Percentiles rank a stretch among this genome's conserved stretches.
These are phyloP conservation scores for Melampsora americana DNA, from an alignment of 1,284 basidiomycete genomes.

Conservation along the genomic window DNA sequence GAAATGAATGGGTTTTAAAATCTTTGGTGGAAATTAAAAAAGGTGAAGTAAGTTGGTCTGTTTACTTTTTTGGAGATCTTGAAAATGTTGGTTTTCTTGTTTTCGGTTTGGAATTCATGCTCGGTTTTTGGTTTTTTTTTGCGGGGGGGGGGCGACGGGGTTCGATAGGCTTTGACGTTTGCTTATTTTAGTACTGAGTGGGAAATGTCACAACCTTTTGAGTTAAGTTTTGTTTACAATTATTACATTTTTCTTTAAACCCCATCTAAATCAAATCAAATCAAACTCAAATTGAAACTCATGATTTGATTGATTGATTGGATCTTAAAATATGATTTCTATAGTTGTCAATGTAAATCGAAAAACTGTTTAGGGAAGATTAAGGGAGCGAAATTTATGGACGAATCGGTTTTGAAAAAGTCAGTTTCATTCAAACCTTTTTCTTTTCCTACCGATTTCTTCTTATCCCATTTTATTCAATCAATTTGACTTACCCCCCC, in stretches of 20 bases:
- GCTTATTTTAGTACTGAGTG: constrained; percentile 71
- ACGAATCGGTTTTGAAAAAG: neutral
- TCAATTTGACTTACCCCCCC: too few relatives aligned
- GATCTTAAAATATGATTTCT: too few relatives aligned
- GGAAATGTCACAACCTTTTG: constrained; percentile 67
- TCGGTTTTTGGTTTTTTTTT: too few relatives aligned
- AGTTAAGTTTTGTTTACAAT: constrained; percentile 56
- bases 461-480: too few relatives aligned
- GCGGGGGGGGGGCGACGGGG: too few relatives aligned
- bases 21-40: constrained; percentile 53
- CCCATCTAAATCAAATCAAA: too few relatives aligned
- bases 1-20: constrained; percentile 58
- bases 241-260: too few relatives aligned
- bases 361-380: constrained; percentile 22
- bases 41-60: constrained; percentile 55
- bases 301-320: too few relatives aligned
- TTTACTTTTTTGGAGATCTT: neutral
- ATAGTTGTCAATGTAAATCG: constrained; percentile 34
- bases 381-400: constrained; percentile 9
- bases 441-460: neutral
- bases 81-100: too few relatives aligned
- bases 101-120: too few relatives aligned
- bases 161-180: constrained; percentile 57
- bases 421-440: neutral
- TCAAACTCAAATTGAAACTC: too few relatives aligned